Percentiles rank a stretch among this genome's conserved stretches.
Evolutionary conservation across 192 early-diverging fungal genomes (phyloP).

Genomic region (Backusella circina): DNA sequence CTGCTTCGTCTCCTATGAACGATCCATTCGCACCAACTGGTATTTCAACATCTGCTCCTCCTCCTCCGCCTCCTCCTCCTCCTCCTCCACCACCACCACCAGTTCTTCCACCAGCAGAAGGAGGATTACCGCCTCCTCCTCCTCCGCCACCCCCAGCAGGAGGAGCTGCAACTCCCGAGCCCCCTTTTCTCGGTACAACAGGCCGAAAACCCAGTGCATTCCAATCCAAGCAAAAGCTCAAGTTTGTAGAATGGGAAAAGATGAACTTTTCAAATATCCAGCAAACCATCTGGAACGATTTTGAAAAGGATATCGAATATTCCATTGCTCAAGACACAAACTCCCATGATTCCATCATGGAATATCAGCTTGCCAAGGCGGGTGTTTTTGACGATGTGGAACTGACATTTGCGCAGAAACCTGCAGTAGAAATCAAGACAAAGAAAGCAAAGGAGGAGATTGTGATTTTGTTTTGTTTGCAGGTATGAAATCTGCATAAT

Average conservation of each 20-base stretch:
- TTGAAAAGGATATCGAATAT: constrained; percentile 3
- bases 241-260: constrained; percentile 80
- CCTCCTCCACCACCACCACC: constrained; percentile 21
- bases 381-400: constrained; percentile 35
- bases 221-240: constrained; percentile 67
- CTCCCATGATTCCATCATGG: constrained; percentile 8
- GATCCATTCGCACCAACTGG: background rate
- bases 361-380: constrained; percentile 30
- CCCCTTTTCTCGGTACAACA: constrained; percentile 32
- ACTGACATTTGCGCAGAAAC: constrained; percentile 35
- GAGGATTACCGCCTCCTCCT: constrained; percentile 27
- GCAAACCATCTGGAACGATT: constrained; percentile 56
- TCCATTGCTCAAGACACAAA: background rate
- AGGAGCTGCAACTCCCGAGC: constrained; percentile 19
- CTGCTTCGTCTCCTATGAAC: background rate
- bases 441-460: constrained; percentile 44
- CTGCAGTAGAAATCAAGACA: constrained; percentile 35
- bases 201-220: constrained; percentile 29
- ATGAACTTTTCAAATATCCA: constrained; percentile 60
- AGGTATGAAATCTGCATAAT: constrained; percentile 36
- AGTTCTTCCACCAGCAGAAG: constrained; percentile 13
- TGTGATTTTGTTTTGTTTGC: constrained; percentile 67
- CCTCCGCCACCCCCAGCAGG: constrained; percentile 18
- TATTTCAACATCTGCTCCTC: background rate
- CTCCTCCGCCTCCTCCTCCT: constrained; percentile 13